Conservation (phyloP, 1,139 yeast species). For the Candida sojae region DNA sequence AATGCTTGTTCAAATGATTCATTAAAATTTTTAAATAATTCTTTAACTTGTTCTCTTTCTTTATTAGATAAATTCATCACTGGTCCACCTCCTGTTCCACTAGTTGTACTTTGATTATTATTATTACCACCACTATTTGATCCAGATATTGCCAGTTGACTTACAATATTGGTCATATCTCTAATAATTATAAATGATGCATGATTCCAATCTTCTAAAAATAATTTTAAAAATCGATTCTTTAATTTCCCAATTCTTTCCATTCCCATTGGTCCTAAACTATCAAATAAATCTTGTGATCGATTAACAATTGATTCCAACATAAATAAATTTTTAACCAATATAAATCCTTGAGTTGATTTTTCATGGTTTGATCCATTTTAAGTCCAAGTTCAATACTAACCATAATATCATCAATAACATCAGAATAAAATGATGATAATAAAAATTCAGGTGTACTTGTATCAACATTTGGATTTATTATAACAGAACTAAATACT, state of each 20-base stretch:
- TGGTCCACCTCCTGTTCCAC: constrained; percentile 14
- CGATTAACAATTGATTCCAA: constrained; percentile 74
- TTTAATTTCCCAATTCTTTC: constrained; percentile 69
- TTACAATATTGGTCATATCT: constrained; percentile 59
- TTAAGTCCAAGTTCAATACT: constrained; percentile 58
- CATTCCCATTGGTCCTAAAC: constrained; percentile 65
- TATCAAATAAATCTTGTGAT: constrained; percentile 50
- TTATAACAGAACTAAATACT: constrained; percentile 51
- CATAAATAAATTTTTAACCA: constrained; percentile 70
- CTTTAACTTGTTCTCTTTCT: constrained; percentile 83
- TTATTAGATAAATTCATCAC: constrained; percentile 49
- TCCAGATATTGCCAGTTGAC: constrained; percentile 11
- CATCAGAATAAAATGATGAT: constrained; percentile 69
- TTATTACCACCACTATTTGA: neutral
- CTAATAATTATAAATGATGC: constrained; percentile 71
- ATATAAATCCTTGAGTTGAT: constrained; percentile 65
- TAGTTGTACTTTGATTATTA: neutral
- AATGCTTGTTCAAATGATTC: constrained; percentile 78
- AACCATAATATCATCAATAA: constrained; percentile 70
- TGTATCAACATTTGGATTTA: constrained; percentile 32
- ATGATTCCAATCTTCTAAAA: constrained; percentile 82
- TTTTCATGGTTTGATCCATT: constrained; percentile 31
- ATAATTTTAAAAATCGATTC: constrained; percentile 73
- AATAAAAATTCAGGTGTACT: constrained; percentile 50
- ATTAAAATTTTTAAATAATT: constrained; percentile 79